Percentiles rank a stretch among this genome's conserved stretches.
Conservation (phyloP, 73 alveolate species). For the Paramecium caudatum region DNA sequence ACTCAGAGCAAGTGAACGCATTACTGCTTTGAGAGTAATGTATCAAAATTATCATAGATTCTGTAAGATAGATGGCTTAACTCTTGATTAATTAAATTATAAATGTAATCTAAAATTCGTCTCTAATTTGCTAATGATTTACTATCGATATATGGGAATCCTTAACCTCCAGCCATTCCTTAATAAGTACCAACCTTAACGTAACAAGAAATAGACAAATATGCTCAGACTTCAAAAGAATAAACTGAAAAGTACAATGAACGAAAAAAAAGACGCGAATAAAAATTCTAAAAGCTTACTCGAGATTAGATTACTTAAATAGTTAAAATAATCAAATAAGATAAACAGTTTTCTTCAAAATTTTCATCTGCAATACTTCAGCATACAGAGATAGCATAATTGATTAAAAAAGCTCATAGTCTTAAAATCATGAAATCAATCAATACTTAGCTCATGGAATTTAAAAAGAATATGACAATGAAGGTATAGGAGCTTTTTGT, state of each 20-base stretch:
- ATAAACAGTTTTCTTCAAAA: not conserved
- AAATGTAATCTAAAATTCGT: slow-evolving; percentile 21
- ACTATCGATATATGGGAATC: not conserved
- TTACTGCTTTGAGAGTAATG: slow-evolving; percentile 21
- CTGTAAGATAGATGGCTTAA: slow-evolving; percentile 61
- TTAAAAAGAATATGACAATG: slow-evolving; percentile 7
- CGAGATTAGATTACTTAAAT: not conserved
- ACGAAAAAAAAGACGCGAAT: not conserved
- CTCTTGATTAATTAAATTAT: slow-evolving; percentile 53
- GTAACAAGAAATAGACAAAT: slow-evolving; percentile 14
- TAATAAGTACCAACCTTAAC: not conserved
- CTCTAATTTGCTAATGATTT: not conserved
- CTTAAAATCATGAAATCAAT: not conserved
- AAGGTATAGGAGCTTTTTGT: not conserved
- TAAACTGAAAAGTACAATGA: slow-evolving; percentile 3
- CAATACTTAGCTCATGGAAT: not conserved
- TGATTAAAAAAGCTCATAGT: not conserved
- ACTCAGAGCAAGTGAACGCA: slow-evolving; percentile 39
- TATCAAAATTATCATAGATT: not conserved
- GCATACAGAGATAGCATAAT: not conserved
- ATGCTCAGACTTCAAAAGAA: not conserved
- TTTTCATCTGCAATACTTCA: not conserved
- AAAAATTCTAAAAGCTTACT: not conserved
- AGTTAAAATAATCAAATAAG: not conserved
- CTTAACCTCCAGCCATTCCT: not conserved